Evolutionary conservation across 106 monocot genomes (phyloP), one percentile per base, ranked within the genome.

Genomic region (Cymbidium sinense): DNA sequence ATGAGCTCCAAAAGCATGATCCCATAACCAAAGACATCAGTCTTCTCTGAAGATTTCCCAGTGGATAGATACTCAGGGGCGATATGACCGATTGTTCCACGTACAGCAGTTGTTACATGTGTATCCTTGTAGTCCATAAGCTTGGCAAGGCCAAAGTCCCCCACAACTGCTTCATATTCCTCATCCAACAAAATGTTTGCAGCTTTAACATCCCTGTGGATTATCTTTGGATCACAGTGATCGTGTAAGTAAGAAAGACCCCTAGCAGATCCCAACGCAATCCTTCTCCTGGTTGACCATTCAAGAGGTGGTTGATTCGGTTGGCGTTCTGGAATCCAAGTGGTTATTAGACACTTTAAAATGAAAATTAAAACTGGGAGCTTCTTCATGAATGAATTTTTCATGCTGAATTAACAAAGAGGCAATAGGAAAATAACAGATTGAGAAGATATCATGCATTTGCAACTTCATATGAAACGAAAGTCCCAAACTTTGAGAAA

Each of bases 161-260:
- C 91, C 0, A 91, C 91, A 80, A 91, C 88, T 67, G 91, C 91
- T 70, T 88, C 91, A 83, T 84, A 91, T 76, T 86, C 91, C 36
- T 91, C 91, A 81, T 91, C 91, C 39, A 91, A 86, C n/a, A 91
- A 71, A 39, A 91, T 91, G 76, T 91, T 91, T 70, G 91, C 91
- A 65, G 91, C 91, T 81, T 91, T 91, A 58, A 91, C 91, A 86
- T 91, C 91, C 37, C 91, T 84, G 67, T 91, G 91, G 58, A 91
- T 91, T 47, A 91, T 91, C 79, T 91, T 91, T 18, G 91, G 88
- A 86, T 91, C 91, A 79, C 91, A 91, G 75, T 91, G 91, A 75
- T 91, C 91, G 75, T 91, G 91, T 54, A 91, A 79, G 44, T 91
- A 91, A 0, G 91, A 91, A 35, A 91, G 84, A 7, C 91, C 91